Evolutionary conservation across 306 rosid species (phyloP).

Genomic region (Vigna hirtella): DNA sequence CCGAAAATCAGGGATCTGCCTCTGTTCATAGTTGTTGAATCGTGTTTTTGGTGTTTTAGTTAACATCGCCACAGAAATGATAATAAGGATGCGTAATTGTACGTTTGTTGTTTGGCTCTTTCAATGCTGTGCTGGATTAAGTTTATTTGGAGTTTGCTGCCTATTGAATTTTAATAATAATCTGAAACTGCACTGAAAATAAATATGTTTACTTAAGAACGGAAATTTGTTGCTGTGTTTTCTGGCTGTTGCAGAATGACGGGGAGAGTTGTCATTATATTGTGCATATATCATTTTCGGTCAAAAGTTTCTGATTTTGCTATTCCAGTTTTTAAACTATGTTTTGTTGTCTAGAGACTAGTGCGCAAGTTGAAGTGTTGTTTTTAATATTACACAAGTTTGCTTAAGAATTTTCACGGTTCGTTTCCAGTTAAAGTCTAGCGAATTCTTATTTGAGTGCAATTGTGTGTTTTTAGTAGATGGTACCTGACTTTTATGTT

Average conservation of each 20-base stretch:
- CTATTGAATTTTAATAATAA: conserved; percentile 10
- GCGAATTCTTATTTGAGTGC: conserved; percentile 18
- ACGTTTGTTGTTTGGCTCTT: neutral
- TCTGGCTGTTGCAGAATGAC: neutral
- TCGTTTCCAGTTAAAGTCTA: conserved; percentile 32
- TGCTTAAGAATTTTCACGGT: conserved; percentile 8
- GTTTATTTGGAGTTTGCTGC: neutral
- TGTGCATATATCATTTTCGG: neutral
- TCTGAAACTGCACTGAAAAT: neutral
- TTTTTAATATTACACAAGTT: neutral
- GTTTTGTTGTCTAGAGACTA: conserved; percentile 4
- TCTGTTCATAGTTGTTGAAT: conserved; percentile 19
- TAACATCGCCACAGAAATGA: conserved; percentile 2
- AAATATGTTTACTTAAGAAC: neutral
- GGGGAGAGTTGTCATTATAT: conserved; percentile 1
- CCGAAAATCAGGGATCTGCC: conserved; percentile 32
- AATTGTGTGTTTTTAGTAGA: conserved; percentile 18
- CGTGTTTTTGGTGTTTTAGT: conserved; percentile 21
- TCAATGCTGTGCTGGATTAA: neutral
- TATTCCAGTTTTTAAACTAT: conserved; percentile 13
- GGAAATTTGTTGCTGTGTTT: neutral
- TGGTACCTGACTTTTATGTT: neutral
- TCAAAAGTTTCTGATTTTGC: conserved; percentile 2
- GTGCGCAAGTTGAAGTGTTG: conserved; percentile 10
- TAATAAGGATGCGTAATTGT: neutral